Evolutionary conservation across 148 eudicot genomes (phyloP).

Genomic region (Diospyros lotus): DNA sequence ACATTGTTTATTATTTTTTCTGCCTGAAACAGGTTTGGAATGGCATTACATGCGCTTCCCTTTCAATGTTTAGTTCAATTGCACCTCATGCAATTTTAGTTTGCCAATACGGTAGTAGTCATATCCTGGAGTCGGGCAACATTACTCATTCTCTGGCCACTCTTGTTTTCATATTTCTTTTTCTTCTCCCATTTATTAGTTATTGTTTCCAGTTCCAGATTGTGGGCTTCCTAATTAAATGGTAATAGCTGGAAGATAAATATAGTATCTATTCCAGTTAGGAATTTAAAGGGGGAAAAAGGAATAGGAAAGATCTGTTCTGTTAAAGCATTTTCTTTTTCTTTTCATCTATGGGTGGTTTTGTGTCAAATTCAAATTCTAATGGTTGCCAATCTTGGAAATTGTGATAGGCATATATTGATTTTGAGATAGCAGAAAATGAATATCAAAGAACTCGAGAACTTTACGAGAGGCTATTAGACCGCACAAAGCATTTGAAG

Average conservation of each 20-base stretch:
- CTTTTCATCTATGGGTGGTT: not conserved
- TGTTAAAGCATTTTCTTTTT: not conserved
- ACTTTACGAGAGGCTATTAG: constrained; percentile 85
- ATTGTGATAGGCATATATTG: constrained; percentile 74
- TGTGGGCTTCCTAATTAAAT: too few relatives aligned
- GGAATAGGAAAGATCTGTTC: too few relatives aligned
- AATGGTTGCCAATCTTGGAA: not conserved
- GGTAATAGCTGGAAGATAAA: too few relatives aligned
- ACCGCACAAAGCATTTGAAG: constrained; percentile 88
- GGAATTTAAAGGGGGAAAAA: too few relatives aligned
- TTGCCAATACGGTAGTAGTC: not conserved
- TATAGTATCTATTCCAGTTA: too few relatives aligned
- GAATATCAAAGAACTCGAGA: constrained; percentile 84
- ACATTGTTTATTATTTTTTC: not conserved
- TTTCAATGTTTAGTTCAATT: not conserved
- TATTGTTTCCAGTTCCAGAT: not conserved
- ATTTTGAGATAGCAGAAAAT: constrained; percentile 77
- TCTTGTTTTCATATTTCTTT: not conserved
- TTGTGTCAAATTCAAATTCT: not conserved
- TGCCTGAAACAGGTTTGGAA: not conserved
- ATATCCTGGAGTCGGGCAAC: not conserved
- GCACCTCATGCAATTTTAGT: not conserved
- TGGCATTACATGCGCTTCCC: not conserved
- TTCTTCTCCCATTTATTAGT: too few relatives aligned
- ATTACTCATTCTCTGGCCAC: not conserved